phyloP scores from a whole-genome alignment of 768 basidiomycete species.

The Gyrodon lividus region DNA sequence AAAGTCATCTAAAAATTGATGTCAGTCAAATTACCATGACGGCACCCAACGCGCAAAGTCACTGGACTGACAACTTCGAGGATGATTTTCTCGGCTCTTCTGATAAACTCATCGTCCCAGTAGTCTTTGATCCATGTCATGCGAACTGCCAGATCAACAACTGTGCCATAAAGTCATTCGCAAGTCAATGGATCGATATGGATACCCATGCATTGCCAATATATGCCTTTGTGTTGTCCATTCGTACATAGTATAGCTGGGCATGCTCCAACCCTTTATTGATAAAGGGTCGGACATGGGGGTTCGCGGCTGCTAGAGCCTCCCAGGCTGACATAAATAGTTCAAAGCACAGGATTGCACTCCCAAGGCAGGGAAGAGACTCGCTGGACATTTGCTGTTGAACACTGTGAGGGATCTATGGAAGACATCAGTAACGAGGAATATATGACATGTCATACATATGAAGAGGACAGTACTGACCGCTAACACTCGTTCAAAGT shows the following conservation, averaged over 20 bases:
- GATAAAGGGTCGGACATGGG: not conserved
- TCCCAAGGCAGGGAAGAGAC: not conserved
- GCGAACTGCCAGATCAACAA: not conserved
- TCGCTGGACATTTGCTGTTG: slow-evolving; percentile 1
- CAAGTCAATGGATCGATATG: not conserved
- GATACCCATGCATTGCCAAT: not conserved
- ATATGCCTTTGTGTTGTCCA: not conserved
- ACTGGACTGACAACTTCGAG: no score
- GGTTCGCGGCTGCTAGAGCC: no score
- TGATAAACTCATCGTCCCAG: not conserved
- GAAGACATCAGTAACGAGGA: no score
- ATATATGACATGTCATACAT: not conserved
- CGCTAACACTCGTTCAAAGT: not conserved
- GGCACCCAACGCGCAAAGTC: no score
- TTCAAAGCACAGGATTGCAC: not conserved
- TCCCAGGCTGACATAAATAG: not conserved
- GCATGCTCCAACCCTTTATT: not conserved
- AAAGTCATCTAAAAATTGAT: no score
- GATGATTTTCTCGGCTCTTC: no score
- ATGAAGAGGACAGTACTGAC: not conserved
- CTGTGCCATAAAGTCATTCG: not conserved
- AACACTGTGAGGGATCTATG: not conserved
- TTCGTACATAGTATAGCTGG: not conserved
- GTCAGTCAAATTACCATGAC: no score
- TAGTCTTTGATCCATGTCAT: not conserved